These are phyloP conservation scores for Phytophthora tubulina DNA, from an alignment of 352 stramenopile species.

Conservation along the genomic window DNA sequence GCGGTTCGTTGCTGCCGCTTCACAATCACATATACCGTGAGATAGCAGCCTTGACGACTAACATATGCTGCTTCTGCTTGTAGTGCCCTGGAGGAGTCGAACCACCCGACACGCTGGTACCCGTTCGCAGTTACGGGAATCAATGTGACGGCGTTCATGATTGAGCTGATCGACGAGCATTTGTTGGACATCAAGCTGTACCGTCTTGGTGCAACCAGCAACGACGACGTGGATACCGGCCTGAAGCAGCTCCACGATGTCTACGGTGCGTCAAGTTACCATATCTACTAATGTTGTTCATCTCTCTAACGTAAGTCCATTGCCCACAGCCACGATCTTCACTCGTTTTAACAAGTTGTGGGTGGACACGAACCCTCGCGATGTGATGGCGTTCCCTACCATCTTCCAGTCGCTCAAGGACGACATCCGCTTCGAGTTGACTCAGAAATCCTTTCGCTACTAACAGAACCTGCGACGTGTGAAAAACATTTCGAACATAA, in stretches of 20 bases:
- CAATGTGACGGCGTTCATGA: slow-evolving; percentile 87
- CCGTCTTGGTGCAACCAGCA: slow-evolving; percentile 33
- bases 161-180: slow-evolving; percentile 78
- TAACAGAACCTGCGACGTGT: slow-evolving; percentile 45
- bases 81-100: slow-evolving; percentile 83
- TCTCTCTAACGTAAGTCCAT: not conserved
- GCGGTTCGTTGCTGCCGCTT: slow-evolving; percentile 39
- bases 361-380: slow-evolving; percentile 82
- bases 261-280: slow-evolving; percentile 61
- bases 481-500: slow-evolving; percentile 21
- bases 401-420: slow-evolving; percentile 88
- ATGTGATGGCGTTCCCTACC: slow-evolving; percentile 87
- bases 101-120: slow-evolving; percentile 88
- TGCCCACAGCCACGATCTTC: slow-evolving; percentile 67
- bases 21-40: not conserved
- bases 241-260: slow-evolving; percentile 73
- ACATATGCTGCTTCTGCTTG: not conserved
- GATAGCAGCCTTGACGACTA: no score
- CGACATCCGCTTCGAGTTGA: slow-evolving; percentile 66
- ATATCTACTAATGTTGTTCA: slow-evolving; percentile 2
- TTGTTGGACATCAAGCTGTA: slow-evolving; percentile 85
- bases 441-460: slow-evolving; percentile 71
- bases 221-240: slow-evolving; percentile 49
- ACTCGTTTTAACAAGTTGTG: slow-evolving; percentile 87
- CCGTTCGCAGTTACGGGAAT: slow-evolving; percentile 89